phyloP scores from a whole-genome alignment of 192 early-diverging fungal genomes.

The Rhizophagus clarus region DNA sequence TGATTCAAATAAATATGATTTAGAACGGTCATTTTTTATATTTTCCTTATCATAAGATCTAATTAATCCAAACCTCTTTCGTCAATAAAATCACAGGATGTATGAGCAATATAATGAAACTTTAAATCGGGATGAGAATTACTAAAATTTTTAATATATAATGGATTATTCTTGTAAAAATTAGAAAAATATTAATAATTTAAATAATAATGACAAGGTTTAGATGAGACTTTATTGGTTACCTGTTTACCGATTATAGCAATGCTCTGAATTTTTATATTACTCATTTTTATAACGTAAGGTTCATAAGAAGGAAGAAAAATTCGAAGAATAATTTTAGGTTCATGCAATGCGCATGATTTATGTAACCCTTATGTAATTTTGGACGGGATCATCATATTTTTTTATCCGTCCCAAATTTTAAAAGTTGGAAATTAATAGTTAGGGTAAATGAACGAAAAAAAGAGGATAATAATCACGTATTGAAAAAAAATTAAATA shows the following conservation, averaged over 20 bases:
- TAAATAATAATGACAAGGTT: background rate
- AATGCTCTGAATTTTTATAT: constrained; percentile 31
- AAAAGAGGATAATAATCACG: too few species aligned
- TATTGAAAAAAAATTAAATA: too few species aligned
- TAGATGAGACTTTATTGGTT: background rate
- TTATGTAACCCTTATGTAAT: too few species aligned
- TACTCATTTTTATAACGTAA: constrained; percentile 1
- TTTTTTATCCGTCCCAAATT: too few species aligned
- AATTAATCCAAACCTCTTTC: constrained; percentile 61
- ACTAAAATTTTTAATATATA: constrained; percentile 82
- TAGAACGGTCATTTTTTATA: background rate
- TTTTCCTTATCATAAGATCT: background rate
- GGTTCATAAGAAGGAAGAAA: background rate
- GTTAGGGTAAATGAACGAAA: too few species aligned
- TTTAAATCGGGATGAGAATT: constrained; percentile 75
- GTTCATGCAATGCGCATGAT: too few species aligned
- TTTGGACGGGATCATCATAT: too few species aligned
- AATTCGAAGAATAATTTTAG: background rate
- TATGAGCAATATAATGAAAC: constrained; percentile 91
- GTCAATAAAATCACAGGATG: constrained; percentile 88
- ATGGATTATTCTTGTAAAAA: constrained; percentile 73
- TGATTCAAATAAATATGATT: constrained; percentile 11
- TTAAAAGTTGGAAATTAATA: too few species aligned
- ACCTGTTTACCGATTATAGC: constrained; percentile 28
- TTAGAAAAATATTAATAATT: background rate